A percentile compares a stretch with the other conserved stretches of the same genome.
These are phyloP conservation scores for Aspergillus leporis DNA, from an alignment of 495 filamentous ascomycete genomes.

Conservation along the genomic window DNA sequence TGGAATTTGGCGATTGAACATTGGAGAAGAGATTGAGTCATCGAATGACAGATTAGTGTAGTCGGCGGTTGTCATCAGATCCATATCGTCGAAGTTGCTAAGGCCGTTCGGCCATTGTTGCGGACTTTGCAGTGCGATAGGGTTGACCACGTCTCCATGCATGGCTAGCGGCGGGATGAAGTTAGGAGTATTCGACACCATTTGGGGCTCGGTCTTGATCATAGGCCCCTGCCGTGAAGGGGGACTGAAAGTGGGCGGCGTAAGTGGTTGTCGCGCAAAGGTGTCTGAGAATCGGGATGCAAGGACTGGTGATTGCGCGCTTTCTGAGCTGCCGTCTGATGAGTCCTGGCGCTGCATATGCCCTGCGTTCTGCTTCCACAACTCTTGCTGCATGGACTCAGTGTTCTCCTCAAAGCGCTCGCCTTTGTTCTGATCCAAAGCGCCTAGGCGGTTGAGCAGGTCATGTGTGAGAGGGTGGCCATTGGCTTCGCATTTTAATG, in stretches of 20 bases:
- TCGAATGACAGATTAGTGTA: constrained; percentile 40
- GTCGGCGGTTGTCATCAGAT: constrained; percentile 37
- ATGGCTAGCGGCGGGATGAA: constrained; percentile 30
- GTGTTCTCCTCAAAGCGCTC: constrained; percentile 62
- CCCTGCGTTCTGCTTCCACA: constrained; percentile 50
- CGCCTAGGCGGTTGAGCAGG: constrained; percentile 59
- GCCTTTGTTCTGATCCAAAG: constrained; percentile 50
- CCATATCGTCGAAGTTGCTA: constrained; percentile 42
- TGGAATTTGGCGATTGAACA: constrained; percentile 40
- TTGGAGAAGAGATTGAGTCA: constrained; percentile 37
- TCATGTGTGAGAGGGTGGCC: constrained; percentile 68
- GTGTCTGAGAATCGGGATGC: constrained; percentile 39
- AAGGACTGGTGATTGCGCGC: constrained; percentile 45
- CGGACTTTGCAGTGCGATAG: constrained; percentile 37
- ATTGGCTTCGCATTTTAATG: constrained; percentile 49
- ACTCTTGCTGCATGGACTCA: constrained; percentile 52
- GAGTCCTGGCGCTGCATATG: constrained; percentile 55
- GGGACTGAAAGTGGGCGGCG: constrained; percentile 42
- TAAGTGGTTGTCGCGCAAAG: constrained; percentile 35
- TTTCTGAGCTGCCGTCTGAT: constrained; percentile 53
- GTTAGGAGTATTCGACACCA: constrained; percentile 19
- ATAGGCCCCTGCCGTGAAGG: constrained; percentile 23
- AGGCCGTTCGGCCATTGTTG: constrained; percentile 38
- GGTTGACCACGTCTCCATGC: constrained; percentile 41
- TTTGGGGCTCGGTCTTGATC: constrained; percentile 36